These are phyloP conservation scores for Dentipellis sp. DNA, from an alignment of 768 basidiomycete species.

Conservation along the genomic window DNA sequence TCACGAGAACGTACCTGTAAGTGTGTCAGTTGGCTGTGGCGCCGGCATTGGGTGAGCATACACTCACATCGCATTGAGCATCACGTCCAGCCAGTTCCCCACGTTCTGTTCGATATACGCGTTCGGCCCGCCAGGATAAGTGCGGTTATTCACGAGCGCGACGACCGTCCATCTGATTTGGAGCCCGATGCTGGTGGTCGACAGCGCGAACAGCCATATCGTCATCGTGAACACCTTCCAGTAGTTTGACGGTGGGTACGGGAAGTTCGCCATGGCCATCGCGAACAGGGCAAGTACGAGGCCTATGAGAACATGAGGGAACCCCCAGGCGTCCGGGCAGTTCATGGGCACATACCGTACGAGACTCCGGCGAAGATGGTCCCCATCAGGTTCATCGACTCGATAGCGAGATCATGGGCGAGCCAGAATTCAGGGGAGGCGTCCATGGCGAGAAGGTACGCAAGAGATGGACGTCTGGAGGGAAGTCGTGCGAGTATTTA, in stretches of 20 bases:
- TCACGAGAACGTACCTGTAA: neutral
- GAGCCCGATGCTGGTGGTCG: constrained; percentile 4
- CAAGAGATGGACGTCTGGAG: neutral
- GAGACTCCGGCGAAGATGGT: constrained; percentile 16
- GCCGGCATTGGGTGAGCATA: neutral
- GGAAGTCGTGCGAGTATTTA: neutral
- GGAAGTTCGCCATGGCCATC: constrained; percentile 1
- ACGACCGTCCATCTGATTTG: constrained; percentile 11
- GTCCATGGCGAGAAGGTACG: constrained; percentile 1
- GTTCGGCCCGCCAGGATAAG: constrained; percentile 16
- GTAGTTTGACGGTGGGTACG: neutral
- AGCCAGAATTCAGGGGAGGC: neutral
- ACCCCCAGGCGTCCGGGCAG: neutral
- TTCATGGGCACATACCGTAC: constrained; percentile 15
- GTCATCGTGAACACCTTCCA: neutral
- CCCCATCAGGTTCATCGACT: constrained; percentile 14
- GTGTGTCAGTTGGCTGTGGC: neutral
- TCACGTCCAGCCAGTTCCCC: constrained; percentile 11
- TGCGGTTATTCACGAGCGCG: constrained; percentile 17
- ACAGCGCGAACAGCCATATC: constrained; percentile 9
- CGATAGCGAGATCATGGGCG: constrained; percentile 2
- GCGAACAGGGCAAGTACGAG: constrained; percentile 11
- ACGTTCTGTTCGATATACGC: constrained; percentile 15
- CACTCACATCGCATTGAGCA: constrained; percentile 18
- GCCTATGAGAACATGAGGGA: constrained; percentile 7